Conservation (phyloP, 257 asterid genomes). For the Agastache rugosa region DNA sequence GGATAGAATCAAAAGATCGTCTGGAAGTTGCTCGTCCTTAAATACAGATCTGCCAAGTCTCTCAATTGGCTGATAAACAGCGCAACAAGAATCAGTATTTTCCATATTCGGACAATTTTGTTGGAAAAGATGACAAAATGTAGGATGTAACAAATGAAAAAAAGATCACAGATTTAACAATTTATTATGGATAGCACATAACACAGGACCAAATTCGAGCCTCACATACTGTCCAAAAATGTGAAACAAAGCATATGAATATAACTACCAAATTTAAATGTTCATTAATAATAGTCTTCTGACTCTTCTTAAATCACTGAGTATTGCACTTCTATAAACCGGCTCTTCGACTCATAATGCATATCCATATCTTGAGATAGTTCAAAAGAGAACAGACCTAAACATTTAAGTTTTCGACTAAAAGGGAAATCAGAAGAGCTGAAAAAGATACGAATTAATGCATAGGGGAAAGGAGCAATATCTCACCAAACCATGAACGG, state of each 20-base stretch:
- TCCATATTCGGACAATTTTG: conserved; percentile 10
- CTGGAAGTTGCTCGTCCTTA: conserved; percentile 63
- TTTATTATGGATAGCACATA: not conserved
- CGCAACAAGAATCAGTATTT: conserved; percentile 27
- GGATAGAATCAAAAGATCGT: conserved; percentile 77
- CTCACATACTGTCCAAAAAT: not conserved
- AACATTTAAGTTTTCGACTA: not conserved
- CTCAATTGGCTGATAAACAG: conserved; percentile 72
- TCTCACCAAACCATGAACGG: conserved; percentile 89
- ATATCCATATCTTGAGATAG: not conserved
- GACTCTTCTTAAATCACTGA: not conserved
- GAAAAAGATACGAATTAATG: not conserved
- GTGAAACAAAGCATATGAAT: not conserved
- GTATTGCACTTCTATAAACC: not conserved
- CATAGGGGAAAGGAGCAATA: conserved; percentile 12
- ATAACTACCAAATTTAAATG: not conserved
- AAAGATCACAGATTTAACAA: conserved; percentile 4
- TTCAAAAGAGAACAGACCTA: conserved; percentile 2
- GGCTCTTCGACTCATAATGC: conserved; percentile 7
- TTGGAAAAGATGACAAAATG: not conserved
- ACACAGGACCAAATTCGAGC: not conserved
- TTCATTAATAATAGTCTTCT: not conserved
- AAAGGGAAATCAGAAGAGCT: not conserved
- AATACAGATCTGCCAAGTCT: conserved; percentile 82
- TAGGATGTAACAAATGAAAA: not conserved